Evolutionary conservation across 352 stramenopile species (phyloP), one percentile per base, ranked within the genome.

Genomic region (Pythium insidiosum): DNA sequence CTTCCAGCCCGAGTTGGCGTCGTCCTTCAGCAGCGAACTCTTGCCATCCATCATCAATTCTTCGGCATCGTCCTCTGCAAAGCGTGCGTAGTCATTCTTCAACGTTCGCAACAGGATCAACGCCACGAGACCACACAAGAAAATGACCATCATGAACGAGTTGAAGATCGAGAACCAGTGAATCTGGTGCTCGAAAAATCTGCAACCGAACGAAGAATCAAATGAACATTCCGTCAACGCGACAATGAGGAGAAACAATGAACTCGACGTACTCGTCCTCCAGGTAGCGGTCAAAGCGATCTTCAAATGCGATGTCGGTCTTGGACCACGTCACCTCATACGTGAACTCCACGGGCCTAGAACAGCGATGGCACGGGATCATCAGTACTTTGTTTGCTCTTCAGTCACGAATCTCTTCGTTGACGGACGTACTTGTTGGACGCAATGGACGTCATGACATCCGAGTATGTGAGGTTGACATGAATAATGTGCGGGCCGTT

Each of bases 171-270:
- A 96, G 53, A 98, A 98, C 93, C 93, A 98, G 58, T 98, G 93
- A 61, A 99, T 99, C 50, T 98, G 92, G 68, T 99, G 96, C 74
- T 99, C 97, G 63, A 99, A 99, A 56, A 99, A 99, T 39, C 70
- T 84, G 31, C 15, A n/a, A n/a, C n/a, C n/a, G n/a, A n/a, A n/a
- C n/a, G n/a, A n/a, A n/a, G n/a, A n/a, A n/a, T n/a, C n/a, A n/a
- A n/a, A n/a, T n/a, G n/a, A n/a, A n/a, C n/a, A n/a, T n/a, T n/a
- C n/a, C n/a, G n/a, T n/a, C n/a, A n/a, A n/a, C n/a, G n/a, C n/a
- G n/a, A n/a, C n/a, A n/a, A n/a, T n/a, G n/a, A n/a, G n/a, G n/a
- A n/a, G n/a, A n/a, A n/a, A n/a, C n/a, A n/a, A n/a, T n/a, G n/a
- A n/a, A n/a, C n/a, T n/a, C n/a, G n/a, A 58, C 60, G 40, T 70